Conservation (phyloP, 352 stramenopile species). For the Phytophthora rubi region DNA sequence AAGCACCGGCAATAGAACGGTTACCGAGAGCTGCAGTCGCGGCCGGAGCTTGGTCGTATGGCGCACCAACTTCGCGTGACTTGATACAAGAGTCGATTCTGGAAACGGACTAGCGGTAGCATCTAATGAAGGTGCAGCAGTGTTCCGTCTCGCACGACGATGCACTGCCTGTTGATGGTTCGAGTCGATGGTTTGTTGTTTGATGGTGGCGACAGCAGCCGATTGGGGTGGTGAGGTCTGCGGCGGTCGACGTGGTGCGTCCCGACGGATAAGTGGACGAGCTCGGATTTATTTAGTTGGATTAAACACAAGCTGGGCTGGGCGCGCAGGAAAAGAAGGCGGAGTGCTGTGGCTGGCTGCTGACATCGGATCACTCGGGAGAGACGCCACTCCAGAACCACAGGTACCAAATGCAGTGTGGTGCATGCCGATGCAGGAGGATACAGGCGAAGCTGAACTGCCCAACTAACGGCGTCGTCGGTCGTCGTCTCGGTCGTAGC, state of each 20-base stretch:
- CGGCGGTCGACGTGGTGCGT: slow-evolving; percentile 36
- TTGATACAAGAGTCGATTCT: slow-evolving; percentile 8
- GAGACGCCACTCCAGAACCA: slow-evolving; percentile 27
- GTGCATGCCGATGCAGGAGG: slow-evolving; percentile 5
- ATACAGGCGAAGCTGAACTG: not conserved
- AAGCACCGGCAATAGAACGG: slow-evolving; percentile 32
- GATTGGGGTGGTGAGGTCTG: slow-evolving; percentile 18
- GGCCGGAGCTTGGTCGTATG: slow-evolving; percentile 11
- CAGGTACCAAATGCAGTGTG: slow-evolving; percentile 26
- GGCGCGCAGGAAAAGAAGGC: slow-evolving; percentile 36
- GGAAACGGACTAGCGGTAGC: slow-evolving; percentile 12
- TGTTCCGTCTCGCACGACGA: slow-evolving; percentile 15
- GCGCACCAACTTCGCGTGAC: not conserved
- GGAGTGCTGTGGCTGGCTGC: slow-evolving; percentile 23
- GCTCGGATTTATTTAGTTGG: slow-evolving; percentile 72
- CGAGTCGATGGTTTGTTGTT: slow-evolving; percentile 31
- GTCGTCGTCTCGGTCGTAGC: slow-evolving; percentile 54
- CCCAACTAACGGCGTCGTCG: slow-evolving; percentile 45
- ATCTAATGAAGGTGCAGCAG: slow-evolving; percentile 26
- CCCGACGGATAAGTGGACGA: slow-evolving; percentile 52
- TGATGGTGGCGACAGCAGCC: slow-evolving; percentile 16
- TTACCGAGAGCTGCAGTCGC: slow-evolving; percentile 11
- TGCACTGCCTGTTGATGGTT: slow-evolving; percentile 17
- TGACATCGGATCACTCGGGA: slow-evolving; percentile 17
- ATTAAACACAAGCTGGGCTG: slow-evolving; percentile 60